Evolutionary conservation across 2,329 filamentous ascomycete species (phyloP).

Genomic region (Shiraia sp.): DNA sequence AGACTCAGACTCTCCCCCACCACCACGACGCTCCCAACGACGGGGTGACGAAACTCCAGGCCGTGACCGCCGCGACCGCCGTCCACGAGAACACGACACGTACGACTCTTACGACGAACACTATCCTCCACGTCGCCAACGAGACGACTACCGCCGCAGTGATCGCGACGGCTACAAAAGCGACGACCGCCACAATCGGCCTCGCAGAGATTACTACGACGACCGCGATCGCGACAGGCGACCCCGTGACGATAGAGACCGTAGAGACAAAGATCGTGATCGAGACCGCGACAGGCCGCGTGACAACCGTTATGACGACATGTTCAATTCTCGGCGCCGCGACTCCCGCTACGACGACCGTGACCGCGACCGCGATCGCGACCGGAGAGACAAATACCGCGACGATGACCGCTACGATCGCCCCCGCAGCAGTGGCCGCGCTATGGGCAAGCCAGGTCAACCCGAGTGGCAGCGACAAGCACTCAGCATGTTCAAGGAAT

Average conservation of each 20-base stretch:
- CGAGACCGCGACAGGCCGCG: conserved; percentile 10
- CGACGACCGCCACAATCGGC: conserved; percentile 28
- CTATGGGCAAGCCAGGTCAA: conserved; percentile 16
- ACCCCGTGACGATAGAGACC: conserved; percentile 15
- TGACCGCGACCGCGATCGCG: conserved; percentile 11
- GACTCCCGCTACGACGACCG: conserved; percentile 20
- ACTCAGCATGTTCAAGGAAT: conserved; percentile 36
- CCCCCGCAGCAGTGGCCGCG: conserved; percentile 12
- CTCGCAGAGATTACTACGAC: conserved; percentile 20
- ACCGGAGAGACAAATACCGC: conserved; percentile 7
- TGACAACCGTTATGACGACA: conserved; percentile 24
- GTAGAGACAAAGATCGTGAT: conserved; percentile 15
- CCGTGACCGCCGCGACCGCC: conserved; percentile 22
- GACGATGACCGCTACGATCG: conserved; percentile 19
- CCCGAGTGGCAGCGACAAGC: conserved; percentile 38
- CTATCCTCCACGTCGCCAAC: conserved; percentile 20
- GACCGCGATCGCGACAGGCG: conserved; percentile 13
- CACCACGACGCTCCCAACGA: conserved; percentile 25
- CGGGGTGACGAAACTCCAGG: conserved; percentile 16
- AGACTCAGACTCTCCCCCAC: conserved; percentile 22
- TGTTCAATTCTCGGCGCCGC: conserved; percentile 17
- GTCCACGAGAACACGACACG: conserved; percentile 17
- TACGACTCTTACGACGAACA: conserved; percentile 36
- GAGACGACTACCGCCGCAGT: conserved; percentile 12
- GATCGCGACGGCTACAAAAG: conserved; percentile 32